Conservation (phyloP, 2,329 filamentous ascomycete species). For the Arachnomyces sp. region DNA sequence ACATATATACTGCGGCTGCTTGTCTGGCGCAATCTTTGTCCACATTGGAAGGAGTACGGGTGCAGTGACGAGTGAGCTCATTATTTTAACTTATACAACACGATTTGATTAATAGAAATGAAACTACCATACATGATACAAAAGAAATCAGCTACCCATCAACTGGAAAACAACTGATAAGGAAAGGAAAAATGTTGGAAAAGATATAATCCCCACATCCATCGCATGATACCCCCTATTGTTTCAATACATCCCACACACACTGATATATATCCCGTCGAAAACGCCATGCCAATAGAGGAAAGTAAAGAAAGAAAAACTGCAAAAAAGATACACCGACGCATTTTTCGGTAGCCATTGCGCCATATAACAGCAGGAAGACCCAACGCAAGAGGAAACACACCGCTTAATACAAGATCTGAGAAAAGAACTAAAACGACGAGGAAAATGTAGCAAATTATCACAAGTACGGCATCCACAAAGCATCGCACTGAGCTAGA, state of each 20-base stretch:
- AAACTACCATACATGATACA: conserved; percentile 10
- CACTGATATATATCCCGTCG: conserved; percentile 7
- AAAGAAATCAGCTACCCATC: conserved; percentile 10
- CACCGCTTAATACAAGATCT: conserved; percentile 7
- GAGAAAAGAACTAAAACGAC: conserved; percentile 7
- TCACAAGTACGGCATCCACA: conserved; percentile 96
- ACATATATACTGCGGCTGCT: no score
- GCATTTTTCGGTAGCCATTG: conserved; percentile 16
- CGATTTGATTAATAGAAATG: background rate
- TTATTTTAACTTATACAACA: conserved; percentile 12
- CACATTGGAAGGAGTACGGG: no score
- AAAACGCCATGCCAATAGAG: conserved; percentile 19
- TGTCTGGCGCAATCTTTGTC: no score
- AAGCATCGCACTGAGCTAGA: conserved; percentile 74
- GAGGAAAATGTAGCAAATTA: conserved; percentile 2
- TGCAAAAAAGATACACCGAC: conserved; percentile 14
- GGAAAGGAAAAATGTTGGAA: conserved; percentile 8
- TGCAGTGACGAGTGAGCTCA: background rate
- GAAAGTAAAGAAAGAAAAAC: conserved; percentile 8
- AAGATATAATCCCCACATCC: conserved; percentile 1
- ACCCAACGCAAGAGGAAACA: conserved; percentile 11
- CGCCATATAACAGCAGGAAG: conserved; percentile 13
- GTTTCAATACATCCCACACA: no score
- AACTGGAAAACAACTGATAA: conserved; percentile 8
- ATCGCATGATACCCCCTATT: background rate